Evolutionary conservation across 2,329 filamentous ascomycete genomes (phyloP), one percentile per base, ranked within the genome.

Genomic region (Monosporascus sp.): DNA sequence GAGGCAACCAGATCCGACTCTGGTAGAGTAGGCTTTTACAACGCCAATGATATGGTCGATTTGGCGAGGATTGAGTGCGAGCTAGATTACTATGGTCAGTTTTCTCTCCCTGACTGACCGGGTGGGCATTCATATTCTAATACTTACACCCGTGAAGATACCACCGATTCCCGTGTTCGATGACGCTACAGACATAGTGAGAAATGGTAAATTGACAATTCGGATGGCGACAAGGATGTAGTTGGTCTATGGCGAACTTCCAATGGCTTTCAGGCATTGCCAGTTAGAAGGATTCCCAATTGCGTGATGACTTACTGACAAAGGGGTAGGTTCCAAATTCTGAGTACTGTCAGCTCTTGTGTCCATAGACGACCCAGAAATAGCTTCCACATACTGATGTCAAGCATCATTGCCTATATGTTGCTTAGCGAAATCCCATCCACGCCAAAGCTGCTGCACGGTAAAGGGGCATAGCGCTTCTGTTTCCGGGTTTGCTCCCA

Each of bases 21-120:
- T 53, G 3, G 47, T 34, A 31, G 9, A 51, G 67, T 85, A 86
- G 14, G 83, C 82, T 63, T 86, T 86, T 5, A 85, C 80, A 4
- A 87, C 83, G 46, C 83, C 83, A 57, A 86, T 79, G 51, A 82
- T 77, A 52, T 60, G 76, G 15, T 45, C 37, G 36, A 56, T 51
- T 50, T 52, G 51, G 47, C 49, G 42, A 27, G 42, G 42, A 24
- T 45, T 27, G 20, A 45, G 42, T 25, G 42, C 42, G 42, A 53
- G 46, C 52, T 39, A 22, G 53, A 46, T 7, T 44, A 56, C 48
- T 8, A 51, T 49, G 1, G 56, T 52, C 14, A 54, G 51, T 11
- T 42, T 52, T 8, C 50, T 42, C 50, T 42, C 74, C 71, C 24
- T 80, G 76, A 39, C 71, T 67, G 42, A 75, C 65, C 65, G 9